A percentile compares a stretch with the other conserved stretches of the same genome.
phyloP scores from a whole-genome alignment of 257 asterid species.

The Solanum acaule region DNA sequence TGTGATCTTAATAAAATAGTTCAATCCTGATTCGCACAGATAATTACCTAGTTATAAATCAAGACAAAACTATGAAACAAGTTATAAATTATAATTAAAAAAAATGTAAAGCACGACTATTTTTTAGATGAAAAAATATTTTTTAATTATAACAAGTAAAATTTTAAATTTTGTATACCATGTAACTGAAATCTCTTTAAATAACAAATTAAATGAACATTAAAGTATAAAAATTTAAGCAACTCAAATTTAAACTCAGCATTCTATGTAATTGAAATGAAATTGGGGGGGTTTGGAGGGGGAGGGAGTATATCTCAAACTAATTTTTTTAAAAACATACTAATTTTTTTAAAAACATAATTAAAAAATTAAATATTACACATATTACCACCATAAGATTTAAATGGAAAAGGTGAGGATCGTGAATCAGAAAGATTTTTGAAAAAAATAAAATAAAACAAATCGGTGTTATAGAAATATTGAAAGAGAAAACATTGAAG shows the following conservation, averaged over 20 bases:
- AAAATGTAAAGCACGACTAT: background rate
- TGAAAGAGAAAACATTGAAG: too few relatives aligned
- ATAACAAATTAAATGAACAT: background rate
- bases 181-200: background rate
- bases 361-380: background rate
- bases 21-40: too few relatives aligned
- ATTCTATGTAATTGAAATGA: too few relatives aligned
- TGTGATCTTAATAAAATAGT: too few relatives aligned
- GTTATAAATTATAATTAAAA: background rate
- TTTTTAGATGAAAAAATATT: background rate
- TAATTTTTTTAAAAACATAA: too few relatives aligned
- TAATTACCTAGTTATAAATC: background rate
- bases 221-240: background rate
- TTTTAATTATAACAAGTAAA: background rate
- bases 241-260: background rate
- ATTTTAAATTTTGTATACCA: background rate
- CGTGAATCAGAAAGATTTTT: too few relatives aligned
- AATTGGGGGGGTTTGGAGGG: too few relatives aligned
- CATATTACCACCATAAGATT: too few relatives aligned
- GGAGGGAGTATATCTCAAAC: too few relatives aligned
- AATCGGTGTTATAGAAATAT: too few relatives aligned
- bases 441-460: too few relatives aligned
- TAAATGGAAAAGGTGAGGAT: background rate
- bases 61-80: background rate
- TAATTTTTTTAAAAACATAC: too few relatives aligned